Evolutionary conservation across 768 basidiomycete species (phyloP).

Genomic region (Lactarius vividus): DNA sequence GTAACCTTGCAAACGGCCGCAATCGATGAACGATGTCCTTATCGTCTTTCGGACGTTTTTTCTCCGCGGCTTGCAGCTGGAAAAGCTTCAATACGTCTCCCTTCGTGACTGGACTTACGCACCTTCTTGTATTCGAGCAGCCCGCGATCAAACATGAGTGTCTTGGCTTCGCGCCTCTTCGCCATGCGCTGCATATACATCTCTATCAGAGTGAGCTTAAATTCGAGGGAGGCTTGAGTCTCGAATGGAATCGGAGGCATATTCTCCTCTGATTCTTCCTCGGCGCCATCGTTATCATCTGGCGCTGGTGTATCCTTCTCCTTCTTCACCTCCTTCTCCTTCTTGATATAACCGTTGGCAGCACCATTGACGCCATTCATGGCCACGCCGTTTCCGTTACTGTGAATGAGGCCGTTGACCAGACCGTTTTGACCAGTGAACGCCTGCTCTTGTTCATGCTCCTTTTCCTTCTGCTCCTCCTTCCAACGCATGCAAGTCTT

Average conservation of each 20-base stretch:
- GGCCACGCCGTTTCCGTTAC: constrained; percentile 33
- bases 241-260: constrained; percentile 78
- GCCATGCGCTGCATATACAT: constrained; percentile 89
- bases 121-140: constrained; percentile 95
- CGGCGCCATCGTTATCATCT: constrained; percentile 47
- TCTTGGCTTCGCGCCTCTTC: constrained; percentile 80
- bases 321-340: constrained; percentile 45
- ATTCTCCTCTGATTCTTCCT: constrained; percentile 60
- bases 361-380: constrained; percentile 39
- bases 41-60: constrained; percentile 89
- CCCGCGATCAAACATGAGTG: constrained; percentile 87
- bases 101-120: constrained; percentile 26
- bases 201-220: constrained; percentile 87
- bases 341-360: constrained; percentile 35
- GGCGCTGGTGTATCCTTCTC: constrained; percentile 26
- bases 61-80: constrained; percentile 87
- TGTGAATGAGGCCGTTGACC: constrained; percentile 36
- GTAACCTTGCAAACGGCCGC: constrained; percentile 86
- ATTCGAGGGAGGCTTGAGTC: constrained; percentile 74
- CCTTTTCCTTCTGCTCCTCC: constrained; percentile 39
- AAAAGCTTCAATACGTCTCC: constrained; percentile 23
- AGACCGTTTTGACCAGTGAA: constrained; percentile 17
- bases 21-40: constrained; percentile 86
- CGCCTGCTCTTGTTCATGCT: constrained; percentile 31
- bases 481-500: constrained; percentile 45